Percentiles rank a stretch among this genome's conserved stretches.
Evolutionary conservation across 139 green algal species (phyloP).

Genomic region (Yamagishiella unicocca): DNA sequence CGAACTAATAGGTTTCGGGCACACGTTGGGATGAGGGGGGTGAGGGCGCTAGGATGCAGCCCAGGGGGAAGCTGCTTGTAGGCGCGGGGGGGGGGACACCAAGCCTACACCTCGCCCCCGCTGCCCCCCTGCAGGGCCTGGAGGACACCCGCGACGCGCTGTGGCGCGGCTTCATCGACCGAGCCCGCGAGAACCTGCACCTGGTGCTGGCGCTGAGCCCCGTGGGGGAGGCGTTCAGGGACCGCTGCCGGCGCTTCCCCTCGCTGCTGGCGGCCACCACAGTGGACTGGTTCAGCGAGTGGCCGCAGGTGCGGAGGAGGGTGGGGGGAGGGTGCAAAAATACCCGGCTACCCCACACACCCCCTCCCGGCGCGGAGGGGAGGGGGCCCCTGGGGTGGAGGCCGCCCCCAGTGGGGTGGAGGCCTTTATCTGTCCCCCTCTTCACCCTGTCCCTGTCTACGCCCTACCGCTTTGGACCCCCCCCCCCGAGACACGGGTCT

Average conservation of each 20-base stretch:
- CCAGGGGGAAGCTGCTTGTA: too few species aligned
- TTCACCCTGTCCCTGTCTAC: not conserved
- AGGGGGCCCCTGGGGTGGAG: too few species aligned
- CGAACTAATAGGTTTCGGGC: too few species aligned
- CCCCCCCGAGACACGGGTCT: too few species aligned
- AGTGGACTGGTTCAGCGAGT: constrained; percentile 87
- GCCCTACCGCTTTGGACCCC: not conserved
- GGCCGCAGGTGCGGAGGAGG: constrained; percentile 53
- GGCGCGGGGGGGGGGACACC: too few species aligned
- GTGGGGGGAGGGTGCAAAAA: not conserved
- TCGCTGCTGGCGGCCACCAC: constrained; percentile 76
- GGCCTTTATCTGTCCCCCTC: not conserved
- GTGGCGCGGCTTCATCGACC: constrained; percentile 58
- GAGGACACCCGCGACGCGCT: constrained; percentile 55
- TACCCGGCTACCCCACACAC: not conserved
- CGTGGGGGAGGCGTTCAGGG: constrained; percentile 83
- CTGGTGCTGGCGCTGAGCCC: constrained; percentile 87
- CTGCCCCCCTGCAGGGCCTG: constrained; percentile 3
- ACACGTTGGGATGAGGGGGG: too few species aligned
- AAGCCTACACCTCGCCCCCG: not conserved
- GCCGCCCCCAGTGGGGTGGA: too few species aligned
- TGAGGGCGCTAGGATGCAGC: too few species aligned
- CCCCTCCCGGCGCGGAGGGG: too few species aligned
- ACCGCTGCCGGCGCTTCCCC: constrained; percentile 66
- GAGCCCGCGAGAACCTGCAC: constrained; percentile 83